phyloP scores from a whole-genome alignment of 164 flowering plant species.

The Piper betle region DNA sequence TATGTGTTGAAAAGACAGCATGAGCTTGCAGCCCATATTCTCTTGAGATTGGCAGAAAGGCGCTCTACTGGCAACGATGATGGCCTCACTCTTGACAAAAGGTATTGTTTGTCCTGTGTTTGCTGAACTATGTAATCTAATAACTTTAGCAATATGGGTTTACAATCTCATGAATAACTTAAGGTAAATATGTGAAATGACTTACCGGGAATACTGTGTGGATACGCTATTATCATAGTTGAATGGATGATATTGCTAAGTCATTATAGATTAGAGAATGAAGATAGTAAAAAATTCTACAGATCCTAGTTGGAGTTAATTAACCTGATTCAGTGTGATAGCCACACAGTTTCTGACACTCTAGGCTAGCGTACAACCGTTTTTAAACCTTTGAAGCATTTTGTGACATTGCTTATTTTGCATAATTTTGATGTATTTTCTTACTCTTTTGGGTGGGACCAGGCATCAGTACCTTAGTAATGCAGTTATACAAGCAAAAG shows the following conservation, averaged over 20 bases:
- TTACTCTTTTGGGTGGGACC: slow-evolving; percentile 5
- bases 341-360: too few relatives aligned
- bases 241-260: too few relatives aligned
- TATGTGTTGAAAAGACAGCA: slow-evolving; percentile 93
- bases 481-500: slow-evolving; percentile 95
- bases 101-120: slow-evolving; percentile 20
- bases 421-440: neutral
- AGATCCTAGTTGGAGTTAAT: neutral
- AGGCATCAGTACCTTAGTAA: slow-evolving; percentile 91
- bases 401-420: too few relatives aligned
- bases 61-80: slow-evolving; percentile 47
- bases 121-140: neutral
- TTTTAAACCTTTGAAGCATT: neutral
- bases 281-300: too few relatives aligned
- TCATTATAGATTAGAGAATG: too few relatives aligned
- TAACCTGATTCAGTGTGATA: neutral
- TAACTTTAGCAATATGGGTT: neutral
- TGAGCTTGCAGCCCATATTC: slow-evolving; percentile 78
- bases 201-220: too few relatives aligned
- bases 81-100: slow-evolving; percentile 62
- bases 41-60: slow-evolving; percentile 82
- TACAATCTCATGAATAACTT: neutral
- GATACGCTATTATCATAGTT: too few relatives aligned
- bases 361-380: too few relatives aligned
- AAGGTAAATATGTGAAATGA: neutral